A percentile compares a stretch with the other conserved stretches of the same genome.
Evolutionary conservation across 2,329 filamentous ascomycete species (phyloP).

Genomic region (Periconia macrospinosa): DNA sequence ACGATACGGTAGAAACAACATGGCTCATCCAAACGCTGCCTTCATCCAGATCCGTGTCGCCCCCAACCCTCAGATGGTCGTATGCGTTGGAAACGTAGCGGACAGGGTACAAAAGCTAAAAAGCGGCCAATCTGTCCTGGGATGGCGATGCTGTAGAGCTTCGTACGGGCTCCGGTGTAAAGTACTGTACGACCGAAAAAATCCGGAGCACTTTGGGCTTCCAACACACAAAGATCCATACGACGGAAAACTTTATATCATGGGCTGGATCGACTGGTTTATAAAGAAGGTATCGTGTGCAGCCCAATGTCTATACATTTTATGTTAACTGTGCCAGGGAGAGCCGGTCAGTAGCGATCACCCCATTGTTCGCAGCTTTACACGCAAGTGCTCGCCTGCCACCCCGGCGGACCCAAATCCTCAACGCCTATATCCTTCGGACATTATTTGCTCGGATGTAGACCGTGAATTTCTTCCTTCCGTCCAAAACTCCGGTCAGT

Average conservation of each 20-base stretch:
- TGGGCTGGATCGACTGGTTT: no score
- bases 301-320: constrained; percentile 9
- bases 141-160: constrained; percentile 21
- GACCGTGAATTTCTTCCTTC: constrained; percentile 16
- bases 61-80: constrained; percentile 54
- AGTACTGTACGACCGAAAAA: constrained; percentile 14
- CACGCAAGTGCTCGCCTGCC: constrained; percentile 24
- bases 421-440: constrained; percentile 24
- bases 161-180: constrained; percentile 26
- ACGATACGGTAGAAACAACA: constrained; percentile 22
- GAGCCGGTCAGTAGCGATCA: constrained; percentile 21
- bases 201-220: no score
- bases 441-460: constrained; percentile 18
- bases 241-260: no score
- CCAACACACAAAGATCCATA: no score
- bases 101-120: constrained; percentile 51
- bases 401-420: constrained; percentile 11
- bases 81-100: constrained; percentile 54
- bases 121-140: constrained; percentile 43
- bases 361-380: constrained; percentile 21
- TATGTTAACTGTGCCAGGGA: constrained; percentile 7
- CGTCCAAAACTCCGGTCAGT: constrained; percentile 13
- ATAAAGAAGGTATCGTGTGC: no score
- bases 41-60: constrained; percentile 18
- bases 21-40: neutral